Base-by-base conservation (phyloP, 352 stramenopile genomes). In the Globisporangium orthogonon region DNA sequence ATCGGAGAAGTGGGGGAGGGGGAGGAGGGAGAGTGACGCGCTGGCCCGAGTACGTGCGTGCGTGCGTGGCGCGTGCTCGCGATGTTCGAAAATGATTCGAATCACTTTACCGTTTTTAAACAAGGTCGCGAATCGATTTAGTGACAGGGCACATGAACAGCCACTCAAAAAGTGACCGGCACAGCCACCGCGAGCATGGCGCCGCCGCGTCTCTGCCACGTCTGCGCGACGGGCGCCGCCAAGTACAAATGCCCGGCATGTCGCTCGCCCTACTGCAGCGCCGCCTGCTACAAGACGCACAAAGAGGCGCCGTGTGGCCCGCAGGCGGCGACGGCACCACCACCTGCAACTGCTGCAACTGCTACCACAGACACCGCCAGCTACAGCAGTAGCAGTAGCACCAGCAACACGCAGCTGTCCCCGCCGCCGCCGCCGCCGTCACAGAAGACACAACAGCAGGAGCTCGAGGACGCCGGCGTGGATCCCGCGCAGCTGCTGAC, bases 171-270 rank as follows among this genome's bases (percentile, higher is more conserved):
- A 45, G 40, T 45, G 33, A 37, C 5, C 33, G 33, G 9, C 5
- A 37, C 33, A 9, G 9, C 33, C 33, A 9, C 33, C 4, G 4
- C 9, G 35, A 13, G 35, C 28, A 86, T 85, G 80, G 60, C 50
- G 13, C 31, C 23, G 11, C 18, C 47, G 49, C 69, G 79, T 35
- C 48, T 71, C 18, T 94, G 83, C 59, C 64, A 60, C 3, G 68
- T 91, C 37, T 94, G 83, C 53, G 52, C 62, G 51, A 56, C 63
- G 30, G 49, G 54, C 11, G 71, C 79, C 67, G 65, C 79, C 76
- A 92, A 91, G 71, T 94, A 94, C 80, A 94, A 92, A 61, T 94
- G 84, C 48, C 84, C 84, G 7, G 69, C 62, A 10, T 94, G 84
- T 53, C 71, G 82, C 50, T 55, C 69, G 41, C 74, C 74, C 28